Base-by-base conservation (phyloP, 1,284 basidiomycete genomes). In the Termitomyces sp. region DNA sequence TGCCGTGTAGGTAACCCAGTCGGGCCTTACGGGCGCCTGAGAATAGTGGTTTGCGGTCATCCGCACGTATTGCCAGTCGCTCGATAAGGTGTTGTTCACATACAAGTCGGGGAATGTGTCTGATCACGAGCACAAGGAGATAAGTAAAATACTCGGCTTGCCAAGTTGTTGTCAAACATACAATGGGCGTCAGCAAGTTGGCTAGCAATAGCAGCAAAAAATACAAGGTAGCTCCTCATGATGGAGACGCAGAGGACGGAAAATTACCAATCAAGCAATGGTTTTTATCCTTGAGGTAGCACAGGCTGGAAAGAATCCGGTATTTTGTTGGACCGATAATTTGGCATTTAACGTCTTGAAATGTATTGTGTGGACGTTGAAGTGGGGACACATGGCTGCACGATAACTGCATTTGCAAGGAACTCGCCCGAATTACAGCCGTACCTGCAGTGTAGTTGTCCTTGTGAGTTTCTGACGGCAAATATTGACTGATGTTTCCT, bases 61-160 rank as follows among this genome's bases (percentile, higher is more conserved):
- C 19, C 75, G 71, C 55, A 77, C 72, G 57, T 74, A 74, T 57
- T 72, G 62, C 72, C 72, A 77, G 48, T 72, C 69, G 30, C 57
- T 46, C 5, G 68, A 61, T 5, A 60, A 55, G 5, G 62, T 63
- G 8, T 64, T 63, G 50, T 71, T 70, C 21, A 65, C 66, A 43
- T 68, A 65, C 14, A 72, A 55, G 39, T 67, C 60, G 7, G 71
- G 70, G 56, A 72, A 71, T 10, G 69, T 71, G 53, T 72, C 70
- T 67, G 18, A 3, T 16, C 34, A 14, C n/a, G 18, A 3, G 24
- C 34, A 14, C n/a, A 21, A 42, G 11, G 10, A 10, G 9, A 11
- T 30, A 19, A 30, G 38, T n/a, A 28, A 19, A 37, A 39, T 60
- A 24, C 6, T 35, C 41, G 8, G 8, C 3, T 14, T 45, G 18